Evolutionary conservation across 2,329 filamentous ascomycete genomes (phyloP).

Genomic region (Ophiocordyceps robertsii): DNA sequence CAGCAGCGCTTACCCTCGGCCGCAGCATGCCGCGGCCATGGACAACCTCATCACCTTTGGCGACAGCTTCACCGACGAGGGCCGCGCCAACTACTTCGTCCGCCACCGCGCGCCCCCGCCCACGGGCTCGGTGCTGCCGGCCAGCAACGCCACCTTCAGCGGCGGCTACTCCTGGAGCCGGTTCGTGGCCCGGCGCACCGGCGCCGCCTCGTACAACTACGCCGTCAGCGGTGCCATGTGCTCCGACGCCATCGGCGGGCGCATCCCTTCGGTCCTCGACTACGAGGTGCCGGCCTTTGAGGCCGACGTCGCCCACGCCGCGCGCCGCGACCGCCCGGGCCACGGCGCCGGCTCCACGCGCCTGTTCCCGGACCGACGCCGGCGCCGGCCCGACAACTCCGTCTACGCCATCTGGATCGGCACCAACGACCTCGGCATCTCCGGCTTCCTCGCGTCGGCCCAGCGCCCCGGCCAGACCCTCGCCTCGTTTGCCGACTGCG

Average conservation of each 20-base stretch:
- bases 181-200: slow-evolving; percentile 46
- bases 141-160: slow-evolving; percentile 38
- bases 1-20: too few species aligned
- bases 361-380: slow-evolving; percentile 26
- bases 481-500: slow-evolving; percentile 51
- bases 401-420: slow-evolving; percentile 72
- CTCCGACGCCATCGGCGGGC: slow-evolving; percentile 46
- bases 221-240: slow-evolving; percentile 62
- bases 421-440: slow-evolving; percentile 61
- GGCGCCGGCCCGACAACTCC: slow-evolving; percentile 41
- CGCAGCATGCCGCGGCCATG: not conserved
- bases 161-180: slow-evolving; percentile 60
- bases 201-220: slow-evolving; percentile 49
- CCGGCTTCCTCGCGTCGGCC: slow-evolving; percentile 51
- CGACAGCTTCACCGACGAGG: slow-evolving; percentile 67
- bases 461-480: slow-evolving; percentile 47
- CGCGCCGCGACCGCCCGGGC: too few species aligned
- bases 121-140: slow-evolving; percentile 34
- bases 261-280: slow-evolving; percentile 49
- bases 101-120: slow-evolving; percentile 49
- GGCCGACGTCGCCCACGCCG: too few species aligned
- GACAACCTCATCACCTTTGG: slow-evolving; percentile 56
- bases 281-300: slow-evolving; percentile 45
- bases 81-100: slow-evolving; percentile 49
- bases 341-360: slow-evolving; percentile 26